Base-by-base conservation (phyloP, 768 basidiomycete genomes). In the Lactarius akahatsu region DNA sequence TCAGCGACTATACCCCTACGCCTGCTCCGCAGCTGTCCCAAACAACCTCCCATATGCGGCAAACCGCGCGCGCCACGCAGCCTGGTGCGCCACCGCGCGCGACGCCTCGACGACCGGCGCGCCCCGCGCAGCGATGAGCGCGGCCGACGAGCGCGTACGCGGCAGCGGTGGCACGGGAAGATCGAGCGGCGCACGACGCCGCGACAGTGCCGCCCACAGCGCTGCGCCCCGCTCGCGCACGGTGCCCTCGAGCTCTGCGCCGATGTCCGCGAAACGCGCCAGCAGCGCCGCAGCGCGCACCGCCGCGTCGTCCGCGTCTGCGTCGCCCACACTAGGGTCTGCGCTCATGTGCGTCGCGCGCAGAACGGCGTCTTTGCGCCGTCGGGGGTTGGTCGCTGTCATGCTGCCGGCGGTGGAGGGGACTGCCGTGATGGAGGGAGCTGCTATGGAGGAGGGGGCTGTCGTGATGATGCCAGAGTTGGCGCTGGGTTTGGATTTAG, bases 191-290 rank as follows among this genome's bases (percentile, higher is more conserved):
- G 57, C 34, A 20, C 38, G 10, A 0, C 61, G 61, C 16, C 65
- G 57, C 3, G 66, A 58, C 16, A 67, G 18, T 9, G 61, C 66
- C 1, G 66, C 40, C 61, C 57, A 63, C 4, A 67, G 26, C 50
- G 66, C 61, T 0, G 61, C 62, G 20, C 66, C 66, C 18, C 66
- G 66, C 40, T 67, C 61, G 20, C 66, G 66, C 57, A 67, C 61
- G 18, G 61, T 62, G 18, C 65, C 65, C 38, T 66, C 65, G 15
- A 66, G 30, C 36, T 56, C 65, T 4, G 61, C 26, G 9, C 66
- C 61, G 23, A 63, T 57, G 18, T 63, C 61, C 0, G 66, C 50
- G 3, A 67, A 57, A 23, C 61, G 66, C 23, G 57, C 40, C 30
- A 67, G 50, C 10, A 67, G 57, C 50, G 66, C 66, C 16, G 61